Evolutionary conservation across 169 alveolate genomes (phyloP), one percentile per base, ranked within the genome.

Genomic region (Plasmodium yoelii): DNA sequence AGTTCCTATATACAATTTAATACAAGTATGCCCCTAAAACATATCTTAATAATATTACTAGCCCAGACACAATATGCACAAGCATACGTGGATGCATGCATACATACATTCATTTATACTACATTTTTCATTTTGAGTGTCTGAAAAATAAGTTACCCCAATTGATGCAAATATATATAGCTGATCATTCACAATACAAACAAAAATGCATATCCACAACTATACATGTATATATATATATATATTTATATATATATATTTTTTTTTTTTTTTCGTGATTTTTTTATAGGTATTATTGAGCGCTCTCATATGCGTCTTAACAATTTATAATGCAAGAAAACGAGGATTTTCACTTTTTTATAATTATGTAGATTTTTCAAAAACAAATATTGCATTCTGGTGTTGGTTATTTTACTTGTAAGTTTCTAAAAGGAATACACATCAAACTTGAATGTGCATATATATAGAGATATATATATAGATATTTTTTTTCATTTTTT

Each of bases 321-420:
- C 88, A 13, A 46, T 75, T 10, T 46, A 46, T 51, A 67, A 75
- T 26, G 88, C 73, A 55, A 65, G 70, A 28, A 61, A 75, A 18
- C 61, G 88, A 63, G 47, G 51, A 3, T 75, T 75, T 47, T 46
- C 74, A 3, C 26, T 75, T 5, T 9, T 75, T 53, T 68, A 75
- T 67, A 75, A 75, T 13, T 46, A 61, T 2, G 74, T 34, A 2
- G 88, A 75, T 63, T 75, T 61, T 63, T 46, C 88, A 5, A 60
- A 75, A 42, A 49, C 67, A 6, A 75, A 61, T 68, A 75, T 75
- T 61, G 88, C 88, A 1, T 42, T 75, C 6, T 75, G 75, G 39
- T 75, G 75, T 51, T 75, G 88, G 88, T 57, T 75, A 51, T 75
- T 75, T 34, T 75, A 75, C 39, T 10, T 75, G 88, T 75, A 75